Percentiles rank a stretch among this genome's conserved stretches.
Conservation (phyloP, 2,329 filamentous ascomycete species). For the Talaromyces verruculosus region DNA sequence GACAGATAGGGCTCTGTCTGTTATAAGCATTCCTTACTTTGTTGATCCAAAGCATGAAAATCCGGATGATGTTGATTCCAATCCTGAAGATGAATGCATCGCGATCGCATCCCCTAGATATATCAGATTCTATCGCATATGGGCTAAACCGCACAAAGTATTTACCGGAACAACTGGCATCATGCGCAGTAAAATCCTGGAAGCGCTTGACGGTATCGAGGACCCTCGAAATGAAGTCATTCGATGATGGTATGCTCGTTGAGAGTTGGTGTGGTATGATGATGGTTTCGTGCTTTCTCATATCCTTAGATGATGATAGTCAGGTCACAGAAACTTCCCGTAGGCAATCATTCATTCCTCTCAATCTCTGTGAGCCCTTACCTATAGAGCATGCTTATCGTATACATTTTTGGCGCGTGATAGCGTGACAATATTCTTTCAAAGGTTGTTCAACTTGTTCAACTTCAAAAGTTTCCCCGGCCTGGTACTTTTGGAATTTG, state of each 20-base stretch:
- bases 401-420: neutral
- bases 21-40: slow-evolving; percentile 18
- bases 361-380: neutral
- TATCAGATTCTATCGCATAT: slow-evolving; percentile 94
- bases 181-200: slow-evolving; percentile 80
- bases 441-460: neutral
- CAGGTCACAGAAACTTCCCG: neutral
- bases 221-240: slow-evolving; percentile 58
- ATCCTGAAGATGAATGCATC: slow-evolving; percentile 71
- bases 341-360: neutral
- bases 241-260: slow-evolving; percentile 50
- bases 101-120: slow-evolving; percentile 90
- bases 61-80: slow-evolving; percentile 29
- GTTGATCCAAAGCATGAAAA: neutral
- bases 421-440: no score
- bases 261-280: neutral
- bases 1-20: slow-evolving; percentile 15
- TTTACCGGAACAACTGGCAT: slow-evolving; percentile 58
- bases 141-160: slow-evolving; percentile 64
- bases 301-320: neutral
- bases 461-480: neutral
- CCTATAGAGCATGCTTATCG: neutral
- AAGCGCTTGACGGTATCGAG: slow-evolving; percentile 76
- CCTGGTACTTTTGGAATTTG: neutral
- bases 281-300: no score